phyloP scores from a whole-genome alignment of 768 basidiomycete genomes.

The Suillus placidus region DNA sequence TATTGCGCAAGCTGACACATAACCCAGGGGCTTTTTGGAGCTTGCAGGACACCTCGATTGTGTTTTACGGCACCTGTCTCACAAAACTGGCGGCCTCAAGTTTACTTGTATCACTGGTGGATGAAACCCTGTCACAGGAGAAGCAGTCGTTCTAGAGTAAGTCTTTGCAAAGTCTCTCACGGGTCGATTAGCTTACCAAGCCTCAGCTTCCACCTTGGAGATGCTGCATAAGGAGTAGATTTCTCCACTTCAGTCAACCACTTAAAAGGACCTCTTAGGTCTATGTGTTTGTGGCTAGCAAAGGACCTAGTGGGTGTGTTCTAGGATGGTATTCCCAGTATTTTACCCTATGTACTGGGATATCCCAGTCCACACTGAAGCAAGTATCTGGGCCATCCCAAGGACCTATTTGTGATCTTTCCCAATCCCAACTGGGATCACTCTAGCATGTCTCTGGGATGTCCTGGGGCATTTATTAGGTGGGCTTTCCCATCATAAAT shows the following conservation, averaged over 20 bases:
- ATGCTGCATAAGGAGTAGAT: neutral
- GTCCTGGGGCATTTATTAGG: neutral
- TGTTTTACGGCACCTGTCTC: neutral
- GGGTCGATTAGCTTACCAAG: neutral
- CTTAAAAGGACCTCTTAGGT: no score
- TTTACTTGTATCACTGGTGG: neutral
- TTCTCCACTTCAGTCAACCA: no score
- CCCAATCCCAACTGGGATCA: neutral
- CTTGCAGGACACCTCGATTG: neutral
- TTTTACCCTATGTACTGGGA: neutral
- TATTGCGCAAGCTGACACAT: no score
- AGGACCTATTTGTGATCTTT: neutral
- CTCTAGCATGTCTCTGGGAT: neutral
- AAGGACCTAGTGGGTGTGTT: slow-evolving; percentile 2
- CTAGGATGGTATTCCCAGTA: neutral
- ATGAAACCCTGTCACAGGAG: neutral
- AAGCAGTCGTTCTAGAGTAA: neutral
- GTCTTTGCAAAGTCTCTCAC: neutral
- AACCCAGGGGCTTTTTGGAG: no score
- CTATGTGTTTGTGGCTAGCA: no score
- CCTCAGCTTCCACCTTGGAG: neutral
- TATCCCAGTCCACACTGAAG: neutral
- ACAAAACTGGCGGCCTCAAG: neutral
- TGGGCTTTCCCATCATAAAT: neutral
- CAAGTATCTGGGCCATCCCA: neutral